These are phyloP conservation scores for Ceratocystiopsis minuta DNA, from an alignment of 2,329 filamentous ascomycete species.

Conservation along the genomic window DNA sequence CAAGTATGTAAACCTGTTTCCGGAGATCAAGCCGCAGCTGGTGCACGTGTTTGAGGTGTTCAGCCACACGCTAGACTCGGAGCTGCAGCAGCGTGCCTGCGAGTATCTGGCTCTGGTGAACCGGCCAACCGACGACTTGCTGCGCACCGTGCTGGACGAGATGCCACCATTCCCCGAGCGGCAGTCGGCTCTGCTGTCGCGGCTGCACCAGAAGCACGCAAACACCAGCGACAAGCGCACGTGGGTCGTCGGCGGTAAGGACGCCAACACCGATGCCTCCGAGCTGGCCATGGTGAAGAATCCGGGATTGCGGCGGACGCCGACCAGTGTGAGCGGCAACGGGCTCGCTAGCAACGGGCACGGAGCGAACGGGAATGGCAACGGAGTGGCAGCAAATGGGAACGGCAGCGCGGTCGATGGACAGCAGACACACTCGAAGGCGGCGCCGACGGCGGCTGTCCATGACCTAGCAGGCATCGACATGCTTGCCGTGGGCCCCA, in stretches of 20 bases:
- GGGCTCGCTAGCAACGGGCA: constrained; percentile 19
- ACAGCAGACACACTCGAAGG: constrained; percentile 22
- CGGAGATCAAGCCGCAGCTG: constrained; percentile 92
- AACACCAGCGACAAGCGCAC: constrained; percentile 88
- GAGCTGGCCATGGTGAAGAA: constrained; percentile 70
- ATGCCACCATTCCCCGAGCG: constrained; percentile 97
- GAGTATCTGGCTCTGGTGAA: constrained; percentile 81
- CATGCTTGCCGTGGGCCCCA: constrained; percentile 42
- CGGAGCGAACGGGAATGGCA: constrained; percentile 26
- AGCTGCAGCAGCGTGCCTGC: constrained; percentile 89
- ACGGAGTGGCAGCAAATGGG: constrained; percentile 17
- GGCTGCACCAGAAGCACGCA: constrained; percentile 85
- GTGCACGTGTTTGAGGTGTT: constrained; percentile 80
- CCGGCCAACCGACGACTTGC: constrained; percentile 72
- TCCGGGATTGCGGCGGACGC: constrained; percentile 69
- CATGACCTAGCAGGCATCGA: constrained; percentile 70
- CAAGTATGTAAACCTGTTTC: constrained; percentile 96
- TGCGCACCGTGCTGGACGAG: constrained; percentile 89
- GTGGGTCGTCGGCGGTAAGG: constrained; percentile 95
- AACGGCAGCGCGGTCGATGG: background rate
- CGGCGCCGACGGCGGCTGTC: constrained; percentile 14
- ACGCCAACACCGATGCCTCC: constrained; percentile 65
- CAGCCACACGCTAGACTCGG: constrained; percentile 85
- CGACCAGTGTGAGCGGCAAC: constrained; percentile 40
- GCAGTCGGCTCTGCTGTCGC: constrained; percentile 76